Percentiles rank a stretch among this genome's conserved stretches.
phyloP scores from a whole-genome alignment of 176 grass and related monocot genomes.

The Alopecurus myosuroides region DNA sequence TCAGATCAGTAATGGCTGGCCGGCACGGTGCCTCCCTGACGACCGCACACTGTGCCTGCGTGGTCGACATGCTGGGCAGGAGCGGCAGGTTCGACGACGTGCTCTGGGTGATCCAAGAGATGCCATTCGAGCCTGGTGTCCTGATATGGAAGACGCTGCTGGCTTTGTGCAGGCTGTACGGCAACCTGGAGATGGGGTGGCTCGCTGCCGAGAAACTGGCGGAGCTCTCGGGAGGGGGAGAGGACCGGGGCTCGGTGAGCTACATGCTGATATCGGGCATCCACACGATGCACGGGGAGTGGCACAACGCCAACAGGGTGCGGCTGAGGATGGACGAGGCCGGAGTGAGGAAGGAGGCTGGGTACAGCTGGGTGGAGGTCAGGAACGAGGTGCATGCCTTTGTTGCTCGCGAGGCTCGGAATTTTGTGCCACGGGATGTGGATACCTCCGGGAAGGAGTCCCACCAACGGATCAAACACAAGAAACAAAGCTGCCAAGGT shows the following conservation, averaged over 20 bases:
- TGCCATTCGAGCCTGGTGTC: slow-evolving; percentile 48
- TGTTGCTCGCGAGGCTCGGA: slow-evolving; percentile 12
- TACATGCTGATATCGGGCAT: slow-evolving; percentile 79
- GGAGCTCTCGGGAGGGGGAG: slow-evolving; percentile 29
- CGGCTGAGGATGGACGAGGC: slow-evolving; percentile 33
- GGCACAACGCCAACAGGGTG: slow-evolving; percentile 39
- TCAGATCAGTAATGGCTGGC: slow-evolving; percentile 40
- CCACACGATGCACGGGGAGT: slow-evolving; percentile 64
- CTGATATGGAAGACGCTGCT: slow-evolving; percentile 62
- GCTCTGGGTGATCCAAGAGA: slow-evolving; percentile 39
- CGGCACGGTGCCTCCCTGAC: slow-evolving; percentile 14
- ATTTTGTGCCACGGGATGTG: background rate
- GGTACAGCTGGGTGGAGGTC: slow-evolving; percentile 76
- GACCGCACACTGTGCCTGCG: slow-evolving; percentile 50
- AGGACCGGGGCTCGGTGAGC: slow-evolving; percentile 32
- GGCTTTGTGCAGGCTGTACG: slow-evolving; percentile 56
- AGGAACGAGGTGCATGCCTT: slow-evolving; percentile 50
- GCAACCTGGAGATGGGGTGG: slow-evolving; percentile 64
- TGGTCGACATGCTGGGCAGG: slow-evolving; percentile 61
- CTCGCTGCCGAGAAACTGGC: slow-evolving; percentile 46
- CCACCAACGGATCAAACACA: no score
- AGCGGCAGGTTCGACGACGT: slow-evolving; percentile 57
- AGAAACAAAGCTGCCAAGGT: slow-evolving; percentile 64
- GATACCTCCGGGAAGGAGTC: no score
- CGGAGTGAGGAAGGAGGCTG: slow-evolving; percentile 30